Base-by-base conservation (phyloP, 768 basidiomycete genomes). In the Suillus subluteus region DNA sequence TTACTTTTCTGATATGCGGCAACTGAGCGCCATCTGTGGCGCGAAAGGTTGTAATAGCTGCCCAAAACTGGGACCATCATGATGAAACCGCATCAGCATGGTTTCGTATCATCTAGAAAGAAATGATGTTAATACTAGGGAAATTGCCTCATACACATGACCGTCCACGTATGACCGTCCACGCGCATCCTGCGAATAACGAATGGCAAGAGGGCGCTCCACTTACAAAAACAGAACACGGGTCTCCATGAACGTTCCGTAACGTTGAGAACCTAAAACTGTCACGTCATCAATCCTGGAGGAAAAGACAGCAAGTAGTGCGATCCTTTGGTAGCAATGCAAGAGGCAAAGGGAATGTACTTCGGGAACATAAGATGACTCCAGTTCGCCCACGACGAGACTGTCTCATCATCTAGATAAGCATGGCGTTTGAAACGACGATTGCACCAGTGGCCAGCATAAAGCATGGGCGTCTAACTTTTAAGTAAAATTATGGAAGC, bases 181-280 rank as follows among this genome's bases (percentile, higher is more conserved):
- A 58, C 40, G 58, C 58, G 5, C 5, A 18, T 30, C 40, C 59
- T 32, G 41, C 59, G 30, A 61, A 43, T 40, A 6, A 61, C 30
- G 15, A 11, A 41, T 30, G 12, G 30, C 38, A 23, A 38, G n/a
- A 23, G 37, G 37, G 58, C 59, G 43, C 21, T 43, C 11, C 41
- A 21, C 40, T 16, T 43, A 43, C 41, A 61, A 61, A 61, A 61
- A 43, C 41, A 61, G 59, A 26, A 13, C 30, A 59, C 40, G 40
- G 40, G 58, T 59, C 40, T 21, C 35, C 32, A 56, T 56, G 18
- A 56, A 37, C 21, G 12, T 56, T 41, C 40, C 58, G 26, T 59
- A 6, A 41, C 16, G 40, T 59, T 40, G 15, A 41, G 9, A 59
- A 41, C 58, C 58, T 59, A 41, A 59, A 59, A 41, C 5, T 6